Base-by-base conservation (phyloP, 139 green algal genomes). In the Chlorella ohadii region DNA sequence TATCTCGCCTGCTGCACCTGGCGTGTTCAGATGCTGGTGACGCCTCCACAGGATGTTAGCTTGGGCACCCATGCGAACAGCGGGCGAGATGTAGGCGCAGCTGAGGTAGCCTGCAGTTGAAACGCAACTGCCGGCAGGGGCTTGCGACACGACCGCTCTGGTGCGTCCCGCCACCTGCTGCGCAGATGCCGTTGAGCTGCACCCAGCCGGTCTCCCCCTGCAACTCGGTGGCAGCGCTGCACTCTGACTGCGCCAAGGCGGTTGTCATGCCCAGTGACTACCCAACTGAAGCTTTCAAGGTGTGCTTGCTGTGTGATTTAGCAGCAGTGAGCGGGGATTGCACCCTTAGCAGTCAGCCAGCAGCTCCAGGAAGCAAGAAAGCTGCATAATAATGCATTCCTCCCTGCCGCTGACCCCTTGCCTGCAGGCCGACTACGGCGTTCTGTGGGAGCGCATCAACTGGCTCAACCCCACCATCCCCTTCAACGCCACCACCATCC, bases 381-480 rank as follows among this genome's bases (percentile, higher is more conserved):
- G 44, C 44, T 51, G 44, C 44, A 6, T 9, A 51, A 51, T 9
- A 51, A 9, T 9, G 7, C 44, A 16, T 6, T 51, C 7, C 6
- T 51, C 9, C 44, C 6, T 51, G 44, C 44, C 44, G 9, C 44
- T 51, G 44, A 9, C 44, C 15, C 9, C 28, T 23, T 72, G 28
- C 28, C 27, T 72, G 57, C 76, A 82, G 74, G 27, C 23, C 4
- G 57, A n/a, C 22, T 72, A 72, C 39, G 57, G 27, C 27, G 76
- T 71, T 9, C 28, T 39, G 22, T 82, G 76, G 76, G 27, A 27
- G 34, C 41, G 64, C 76, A 56, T 82, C 56, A 55, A 38, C 76
- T 82, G 76, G 76, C 76, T 82, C 4, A 82, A 72, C 76, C 76
- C 76, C 59, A 82, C 59, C 25, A 7, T 72, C 3, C 36, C 36